Conservation (phyloP, 257 asterid species). For the Coffea eugenioides region DNA sequence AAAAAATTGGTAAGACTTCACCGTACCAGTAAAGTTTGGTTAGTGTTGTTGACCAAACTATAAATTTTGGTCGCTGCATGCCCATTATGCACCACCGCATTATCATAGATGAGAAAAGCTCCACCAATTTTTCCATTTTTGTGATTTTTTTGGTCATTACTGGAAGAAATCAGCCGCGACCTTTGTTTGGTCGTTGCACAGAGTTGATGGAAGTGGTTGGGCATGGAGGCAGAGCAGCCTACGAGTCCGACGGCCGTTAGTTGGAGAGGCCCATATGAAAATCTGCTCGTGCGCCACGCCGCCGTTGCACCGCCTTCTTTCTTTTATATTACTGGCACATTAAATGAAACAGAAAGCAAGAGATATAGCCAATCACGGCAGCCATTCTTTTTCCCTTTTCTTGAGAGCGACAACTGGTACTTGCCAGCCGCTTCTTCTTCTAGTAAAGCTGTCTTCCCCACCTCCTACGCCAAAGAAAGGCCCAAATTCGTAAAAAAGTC, state of each 20-base stretch:
- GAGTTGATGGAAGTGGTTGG: not conserved
- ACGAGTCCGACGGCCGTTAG: not conserved
- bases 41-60: no score
- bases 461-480: not conserved
- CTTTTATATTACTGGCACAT: not conserved
- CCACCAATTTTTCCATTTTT: no score
- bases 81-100: no score
- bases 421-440: slow-evolving; percentile 9
- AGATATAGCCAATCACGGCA: not conserved
- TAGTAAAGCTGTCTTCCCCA: not conserved
- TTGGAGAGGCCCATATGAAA: not conserved
- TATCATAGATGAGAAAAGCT: no score
- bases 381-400: not conserved
- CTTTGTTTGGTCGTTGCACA: not conserved
- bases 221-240: not conserved
- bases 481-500: not conserved
- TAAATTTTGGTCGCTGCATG: no score
- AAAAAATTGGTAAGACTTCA: no score
- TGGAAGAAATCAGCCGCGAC: no score
- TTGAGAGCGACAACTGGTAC: slow-evolving; percentile 1
- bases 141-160: no score
- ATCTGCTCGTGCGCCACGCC: not conserved
- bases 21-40: no score
- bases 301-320: no score
- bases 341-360: slow-evolving; percentile 6